Base-by-base conservation (phyloP, 805 yeast genomes). In the Candida alai region DNA sequence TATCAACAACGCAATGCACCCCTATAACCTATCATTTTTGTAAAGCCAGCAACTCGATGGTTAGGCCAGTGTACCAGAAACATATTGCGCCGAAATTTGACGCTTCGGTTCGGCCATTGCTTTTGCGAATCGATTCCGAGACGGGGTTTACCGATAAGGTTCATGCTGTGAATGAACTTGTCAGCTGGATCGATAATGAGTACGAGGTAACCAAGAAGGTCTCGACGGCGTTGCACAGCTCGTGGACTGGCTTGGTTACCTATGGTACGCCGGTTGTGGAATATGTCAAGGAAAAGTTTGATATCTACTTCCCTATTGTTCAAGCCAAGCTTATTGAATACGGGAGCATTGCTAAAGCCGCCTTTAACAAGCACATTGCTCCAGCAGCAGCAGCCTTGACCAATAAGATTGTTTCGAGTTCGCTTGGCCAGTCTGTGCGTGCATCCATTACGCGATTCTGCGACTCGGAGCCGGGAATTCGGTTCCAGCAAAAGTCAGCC, bases 401-500 rank as follows among this genome's bases (percentile, higher is more conserved):
- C n/a, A n/a, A n/a, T n/a, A n/a, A n/a, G n/a, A n/a, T n/a, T n/a
- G n/a, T n/a, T n/a, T n/a, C n/a, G n/a, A n/a, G n/a, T n/a, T n/a
- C n/a, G n/a, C n/a, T n/a, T n/a, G n/a, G n/a, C n/a, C n/a, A n/a
- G n/a, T n/a, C n/a, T n/a, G n/a, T n/a, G n/a, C n/a, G n/a, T n/a
- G n/a, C n/a, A n/a, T n/a, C n/a, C n/a, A n/a, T n/a, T n/a, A n/a
- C n/a, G n/a, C n/a, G n/a, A n/a, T n/a, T n/a, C n/a, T n/a, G n/a
- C n/a, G n/a, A n/a, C n/a, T n/a, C n/a, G n/a, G n/a, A n/a, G n/a
- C n/a, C n/a, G n/a, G n/a, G n/a, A n/a, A n/a, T n/a, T n/a, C n/a
- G n/a, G n/a, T 48, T 57, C 25, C 48, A 50, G 6, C 45, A 51
- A 28, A 49, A 45, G 34, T 46, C 43, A 6, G 30, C 45, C 16